These are phyloP conservation scores for Pseudotulostoma volvatum DNA, from an alignment of 495 filamentous ascomycete genomes.

Conservation along the genomic window DNA sequence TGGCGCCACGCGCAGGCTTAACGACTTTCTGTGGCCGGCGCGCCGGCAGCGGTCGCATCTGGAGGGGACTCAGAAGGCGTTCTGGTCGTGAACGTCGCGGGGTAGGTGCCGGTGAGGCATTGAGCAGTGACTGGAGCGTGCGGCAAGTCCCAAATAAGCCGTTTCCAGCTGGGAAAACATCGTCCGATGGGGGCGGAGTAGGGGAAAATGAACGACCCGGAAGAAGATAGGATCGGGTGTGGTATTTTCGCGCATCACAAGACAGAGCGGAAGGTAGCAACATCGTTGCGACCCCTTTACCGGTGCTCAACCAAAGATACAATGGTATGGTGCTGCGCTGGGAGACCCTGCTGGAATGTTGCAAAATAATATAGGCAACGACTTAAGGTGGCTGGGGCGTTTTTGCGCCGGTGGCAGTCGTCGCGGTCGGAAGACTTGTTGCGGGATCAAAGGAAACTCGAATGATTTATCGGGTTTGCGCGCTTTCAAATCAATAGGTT, in stretches of 20 bases:
- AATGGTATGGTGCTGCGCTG: slow-evolving; percentile 2
- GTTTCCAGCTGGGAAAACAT: slow-evolving; percentile 33
- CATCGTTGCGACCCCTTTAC: slow-evolving; percentile 26
- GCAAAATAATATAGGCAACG: not conserved
- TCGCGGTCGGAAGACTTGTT: slow-evolving; percentile 12
- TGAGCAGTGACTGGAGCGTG: slow-evolving; percentile 52
- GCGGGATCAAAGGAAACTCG: slow-evolving; percentile 9
- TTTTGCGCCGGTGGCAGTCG: slow-evolving; percentile 25
- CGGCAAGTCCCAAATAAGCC: slow-evolving; percentile 54
- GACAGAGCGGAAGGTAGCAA: slow-evolving; percentile 55
- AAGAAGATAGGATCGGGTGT: slow-evolving; percentile 22
- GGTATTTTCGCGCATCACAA: slow-evolving; percentile 47
- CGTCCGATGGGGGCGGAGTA: slow-evolving; percentile 42
- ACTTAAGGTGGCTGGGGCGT: slow-evolving; percentile 5
- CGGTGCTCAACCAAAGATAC: not conserved
- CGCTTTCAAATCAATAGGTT: slow-evolving; percentile 16
- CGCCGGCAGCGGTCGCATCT: slow-evolving; percentile 1
- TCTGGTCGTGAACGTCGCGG: slow-evolving; percentile 22
- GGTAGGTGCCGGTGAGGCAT: slow-evolving; percentile 23
- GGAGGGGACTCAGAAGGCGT: slow-evolving; percentile 34
- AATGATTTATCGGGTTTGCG: slow-evolving; percentile 6
- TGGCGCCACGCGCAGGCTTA: slow-evolving; percentile 39
- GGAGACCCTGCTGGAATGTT: not conserved
- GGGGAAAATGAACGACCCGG: slow-evolving; percentile 46
- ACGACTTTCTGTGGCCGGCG: slow-evolving; percentile 23